Percentiles rank a stretch among this genome's conserved stretches.
Conservation (phyloP, 108 stramenopile genomes). For the Pseudonitzschia delicatissima region DNA sequence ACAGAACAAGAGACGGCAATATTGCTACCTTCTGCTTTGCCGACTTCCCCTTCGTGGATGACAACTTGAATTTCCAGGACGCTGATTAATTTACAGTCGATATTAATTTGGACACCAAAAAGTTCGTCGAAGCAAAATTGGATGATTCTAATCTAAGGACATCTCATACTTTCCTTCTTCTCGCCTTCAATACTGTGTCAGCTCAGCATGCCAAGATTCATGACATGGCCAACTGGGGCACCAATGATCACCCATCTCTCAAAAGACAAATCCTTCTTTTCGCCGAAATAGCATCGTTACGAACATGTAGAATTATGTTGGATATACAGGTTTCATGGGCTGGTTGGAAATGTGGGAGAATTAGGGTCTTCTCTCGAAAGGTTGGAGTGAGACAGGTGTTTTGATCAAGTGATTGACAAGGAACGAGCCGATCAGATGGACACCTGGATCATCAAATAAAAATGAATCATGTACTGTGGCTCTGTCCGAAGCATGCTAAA, state of each 20-base stretch:
- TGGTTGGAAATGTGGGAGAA: conserved; percentile 25
- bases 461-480: too few relatives aligned
- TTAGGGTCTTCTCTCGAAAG: conserved; percentile 20
- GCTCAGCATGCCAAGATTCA: conserved; percentile 42
- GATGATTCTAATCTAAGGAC: conserved; percentile 31
- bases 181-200: conserved; percentile 29
- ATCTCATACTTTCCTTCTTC: conserved; percentile 24
- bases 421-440: conserved; percentile 33
- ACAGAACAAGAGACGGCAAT: conserved; percentile 4
- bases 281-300: conserved; percentile 28
- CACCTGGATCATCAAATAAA: conserved; percentile 28
- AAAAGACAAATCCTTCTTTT: conserved; percentile 22
- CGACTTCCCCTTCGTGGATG: conserved; percentile 28
- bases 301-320: conserved; percentile 37
- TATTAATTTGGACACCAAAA: conserved; percentile 38
- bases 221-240: conserved; percentile 36
- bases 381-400: conserved; percentile 6
- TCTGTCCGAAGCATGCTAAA: too few relatives aligned
- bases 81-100: conserved; percentile 34
- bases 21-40: conserved; percentile 31
- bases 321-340: conserved; percentile 20
- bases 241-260: conserved; percentile 17
- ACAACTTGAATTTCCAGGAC: conserved; percentile 11
- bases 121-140: conserved; percentile 28
- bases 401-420: conserved; percentile 30